Percentiles rank a stretch among this genome's conserved stretches.
phyloP scores from a whole-genome alignment of 768 basidiomycete species.

The Suillus clintonianus region DNA sequence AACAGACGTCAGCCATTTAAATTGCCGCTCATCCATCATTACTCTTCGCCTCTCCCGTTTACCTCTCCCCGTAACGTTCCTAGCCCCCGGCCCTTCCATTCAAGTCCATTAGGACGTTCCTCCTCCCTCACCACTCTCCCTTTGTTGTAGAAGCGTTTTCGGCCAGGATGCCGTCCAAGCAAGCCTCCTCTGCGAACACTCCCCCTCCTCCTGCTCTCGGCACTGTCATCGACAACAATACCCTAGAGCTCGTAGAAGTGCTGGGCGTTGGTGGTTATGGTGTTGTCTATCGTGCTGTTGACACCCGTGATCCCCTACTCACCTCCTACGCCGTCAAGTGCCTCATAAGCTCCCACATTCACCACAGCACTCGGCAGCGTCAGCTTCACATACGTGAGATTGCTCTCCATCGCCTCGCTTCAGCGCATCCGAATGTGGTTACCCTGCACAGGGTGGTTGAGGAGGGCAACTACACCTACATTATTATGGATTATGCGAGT shows the following conservation, averaged over 20 bases:
- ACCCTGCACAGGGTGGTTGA: slow-evolving; percentile 88
- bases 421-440: slow-evolving; percentile 79
- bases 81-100: slow-evolving; percentile 22
- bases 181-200: slow-evolving; percentile 33
- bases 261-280: slow-evolving; percentile 95
- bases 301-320: slow-evolving; percentile 47
- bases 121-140: slow-evolving; percentile 6
- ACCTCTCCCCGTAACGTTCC: slow-evolving; percentile 19
- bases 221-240: slow-evolving; percentile 78
- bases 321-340: slow-evolving; percentile 91
- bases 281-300: slow-evolving; percentile 88
- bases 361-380: slow-evolving; percentile 54
- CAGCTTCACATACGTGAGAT: slow-evolving; percentile 89
- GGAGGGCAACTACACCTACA: slow-evolving; percentile 78
- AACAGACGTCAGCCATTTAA: slow-evolving; percentile 32
- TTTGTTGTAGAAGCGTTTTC: slow-evolving; percentile 16
- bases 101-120: slow-evolving; percentile 27
- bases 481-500: slow-evolving; percentile 91
- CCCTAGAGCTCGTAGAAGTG: slow-evolving; percentile 81
- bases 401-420: slow-evolving; percentile 72
- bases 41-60: slow-evolving; percentile 28
- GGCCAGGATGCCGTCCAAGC: slow-evolving; percentile 33
- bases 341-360: slow-evolving; percentile 56
- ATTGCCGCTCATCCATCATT: slow-evolving; percentile 24
- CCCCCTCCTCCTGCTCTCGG: slow-evolving; percentile 63